Base-by-base conservation (phyloP, 331 rosid genomes). In the Prunus yedoensis region DNA sequence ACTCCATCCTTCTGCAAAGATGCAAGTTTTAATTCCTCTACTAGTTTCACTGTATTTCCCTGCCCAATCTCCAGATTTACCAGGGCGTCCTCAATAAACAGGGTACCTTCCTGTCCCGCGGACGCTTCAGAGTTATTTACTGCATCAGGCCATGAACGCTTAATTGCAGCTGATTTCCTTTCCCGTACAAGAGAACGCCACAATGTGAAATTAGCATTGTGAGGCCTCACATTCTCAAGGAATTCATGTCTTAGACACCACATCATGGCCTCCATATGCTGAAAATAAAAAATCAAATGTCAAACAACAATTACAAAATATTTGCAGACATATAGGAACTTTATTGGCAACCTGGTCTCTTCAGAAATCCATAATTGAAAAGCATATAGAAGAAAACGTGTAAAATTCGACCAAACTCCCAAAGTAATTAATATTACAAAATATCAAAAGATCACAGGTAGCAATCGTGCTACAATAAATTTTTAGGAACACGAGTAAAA, bases 21-120 rank as follows among this genome's bases (percentile, higher is more conserved):
- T 70, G 85, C 87, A 79, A 91, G 77, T 68, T 91, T 88, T 58
- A 81, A 75, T 79, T 81, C 94, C 71, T 88, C 99, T 57, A 74
- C 89, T 49, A 61, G 63, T 70, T 83, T 91, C 50, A 41, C 65
- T 12, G 71, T 63, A 66, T 79, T 53, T 52, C 79, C 88, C 64
- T 84, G 87, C 77, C 83, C 98, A 81, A 87, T 77, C 78, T 89
- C 97, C 75, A 96, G 91, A 86, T 87, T 91, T 76, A 77, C 79
- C 68, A 96, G 75, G 4, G 99, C 99, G 79, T 93, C 99, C 84
- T 92, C 99, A 83, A 96, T 88, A 84, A 96, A 96, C 69, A 96
- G 79, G 74, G 99, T 84, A 56, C 93, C 96, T 66, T 73, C 87
- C 76, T 67, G 88, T 76, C 88, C 88, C 60, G 78, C 76, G 86